phyloP scores from a whole-genome alignment of 495 filamentous ascomycete species.

The Penicillium subrubescens region DNA sequence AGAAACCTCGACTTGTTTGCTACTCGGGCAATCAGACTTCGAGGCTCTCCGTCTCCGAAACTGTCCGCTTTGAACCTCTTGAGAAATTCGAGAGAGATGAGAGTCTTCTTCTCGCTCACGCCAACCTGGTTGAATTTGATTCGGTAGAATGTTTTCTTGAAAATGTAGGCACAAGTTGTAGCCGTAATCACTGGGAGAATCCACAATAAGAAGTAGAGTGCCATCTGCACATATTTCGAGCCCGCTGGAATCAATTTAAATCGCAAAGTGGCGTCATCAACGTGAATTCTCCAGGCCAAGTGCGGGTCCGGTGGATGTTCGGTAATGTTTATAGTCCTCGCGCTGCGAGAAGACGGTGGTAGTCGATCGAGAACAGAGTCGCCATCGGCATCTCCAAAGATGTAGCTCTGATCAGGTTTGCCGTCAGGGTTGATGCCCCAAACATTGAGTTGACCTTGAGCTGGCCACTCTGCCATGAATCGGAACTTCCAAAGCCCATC shows the following conservation, averaged over 20 bases:
- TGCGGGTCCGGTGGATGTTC: slow-evolving; percentile 55
- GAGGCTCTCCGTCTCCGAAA: slow-evolving; percentile 24
- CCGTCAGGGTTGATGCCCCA: slow-evolving; percentile 72
- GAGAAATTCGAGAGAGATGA: slow-evolving; percentile 41
- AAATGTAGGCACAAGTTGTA: slow-evolving; percentile 54
- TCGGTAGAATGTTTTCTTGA: slow-evolving; percentile 67
- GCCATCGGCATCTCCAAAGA: slow-evolving; percentile 63
- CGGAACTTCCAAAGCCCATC: slow-evolving; percentile 62
- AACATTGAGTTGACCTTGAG: slow-evolving; percentile 63
- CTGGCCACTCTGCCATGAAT: slow-evolving; percentile 68
- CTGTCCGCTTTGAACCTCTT: slow-evolving; percentile 29
- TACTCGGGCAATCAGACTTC: slow-evolving; percentile 35
- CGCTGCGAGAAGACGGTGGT: slow-evolving; percentile 59
- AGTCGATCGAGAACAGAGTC: slow-evolving; percentile 65
- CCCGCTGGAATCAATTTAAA: slow-evolving; percentile 58
- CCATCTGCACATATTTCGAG: slow-evolving; percentile 57
- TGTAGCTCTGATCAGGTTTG: slow-evolving; percentile 59
- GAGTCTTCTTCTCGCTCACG: slow-evolving; percentile 51
- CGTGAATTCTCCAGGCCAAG: slow-evolving; percentile 56
- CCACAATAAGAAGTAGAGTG: slow-evolving; percentile 59
- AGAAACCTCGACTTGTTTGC: slow-evolving; percentile 48
- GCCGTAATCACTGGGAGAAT: slow-evolving; percentile 57
- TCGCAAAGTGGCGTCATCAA: slow-evolving; percentile 57
- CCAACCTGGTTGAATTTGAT: slow-evolving; percentile 73
- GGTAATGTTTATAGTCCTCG: slow-evolving; percentile 63